Percentiles rank a stretch among this genome's conserved stretches.
Conservation (phyloP, 2,329 filamentous ascomycete species). For the Fusarium sarcochroum region DNA sequence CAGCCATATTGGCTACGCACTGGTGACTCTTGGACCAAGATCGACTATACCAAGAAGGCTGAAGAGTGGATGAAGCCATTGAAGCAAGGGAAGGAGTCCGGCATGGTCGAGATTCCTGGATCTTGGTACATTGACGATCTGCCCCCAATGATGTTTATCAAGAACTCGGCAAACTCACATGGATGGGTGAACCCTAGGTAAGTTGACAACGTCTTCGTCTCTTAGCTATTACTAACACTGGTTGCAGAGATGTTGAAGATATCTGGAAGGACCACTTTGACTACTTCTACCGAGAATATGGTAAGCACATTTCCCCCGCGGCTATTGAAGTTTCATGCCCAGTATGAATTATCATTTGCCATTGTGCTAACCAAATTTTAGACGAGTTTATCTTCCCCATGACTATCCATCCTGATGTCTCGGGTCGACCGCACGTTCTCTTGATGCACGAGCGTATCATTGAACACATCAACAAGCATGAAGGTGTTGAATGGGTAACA, state of each 20-base stretch:
- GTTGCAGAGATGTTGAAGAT: constrained; percentile 1
- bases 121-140: constrained; percentile 76
- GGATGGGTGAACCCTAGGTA: constrained; percentile 10
- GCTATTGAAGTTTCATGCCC: too few relatives aligned
- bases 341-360: background rate
- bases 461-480: constrained; percentile 75
- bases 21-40: constrained; percentile 77
- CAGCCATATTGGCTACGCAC: constrained; percentile 75
- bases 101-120: constrained; percentile 73
- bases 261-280: constrained; percentile 13
- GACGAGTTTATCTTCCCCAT: constrained; percentile 66
- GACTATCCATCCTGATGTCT: constrained; percentile 82
- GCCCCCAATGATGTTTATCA: constrained; percentile 78
- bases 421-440: constrained; percentile 78
- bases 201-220: background rate
- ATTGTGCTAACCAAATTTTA: background rate
- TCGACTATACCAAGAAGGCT: constrained; percentile 67
- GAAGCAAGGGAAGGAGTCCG: constrained; percentile 69
- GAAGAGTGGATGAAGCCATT: constrained; percentile 64
- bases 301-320: background rate
- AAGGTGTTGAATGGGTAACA: constrained; percentile 75
- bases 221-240: background rate
- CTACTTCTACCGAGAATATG: constrained; percentile 11
- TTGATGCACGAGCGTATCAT: constrained; percentile 78
- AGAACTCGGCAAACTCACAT: constrained; percentile 12